A percentile compares a stretch with the other conserved stretches of the same genome.
Conservation (phyloP, 169 alveolate species). For the Eimeria mitis region DNA sequence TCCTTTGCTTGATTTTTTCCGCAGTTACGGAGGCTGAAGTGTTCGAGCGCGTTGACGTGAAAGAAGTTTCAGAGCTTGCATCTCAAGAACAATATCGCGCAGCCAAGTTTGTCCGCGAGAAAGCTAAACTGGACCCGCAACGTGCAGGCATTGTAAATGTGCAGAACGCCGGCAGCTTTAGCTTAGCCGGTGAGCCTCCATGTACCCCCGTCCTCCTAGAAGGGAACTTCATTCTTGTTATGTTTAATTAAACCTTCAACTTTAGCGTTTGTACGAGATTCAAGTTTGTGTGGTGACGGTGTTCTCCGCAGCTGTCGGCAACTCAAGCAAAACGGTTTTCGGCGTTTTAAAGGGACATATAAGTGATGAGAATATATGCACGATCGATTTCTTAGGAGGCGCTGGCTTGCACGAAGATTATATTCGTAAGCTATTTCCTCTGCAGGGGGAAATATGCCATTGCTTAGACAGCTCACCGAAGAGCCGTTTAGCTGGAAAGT, state of each 20-base stretch:
- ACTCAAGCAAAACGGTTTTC: not conserved
- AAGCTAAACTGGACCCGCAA: not conserved
- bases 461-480: not conserved
- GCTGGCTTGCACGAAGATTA: not conserved
- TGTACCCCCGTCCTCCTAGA: not conserved
- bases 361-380: not conserved
- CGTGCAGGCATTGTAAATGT: not conserved
- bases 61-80: not conserved
- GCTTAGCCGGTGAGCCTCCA: not conserved
- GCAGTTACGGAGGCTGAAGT: not conserved
- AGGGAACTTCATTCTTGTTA: not conserved
- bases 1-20: not conserved
- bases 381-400: slow-evolving; percentile 3
- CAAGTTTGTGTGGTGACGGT: not conserved
- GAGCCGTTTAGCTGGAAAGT: not conserved
- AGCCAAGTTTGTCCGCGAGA: not conserved
- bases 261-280: not conserved
- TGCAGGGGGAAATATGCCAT: not conserved
- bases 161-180: not conserved
- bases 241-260: not conserved
- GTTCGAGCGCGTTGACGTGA: not conserved
- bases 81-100: not conserved
- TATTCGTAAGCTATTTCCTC: not conserved
- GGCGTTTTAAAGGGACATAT: not conserved
- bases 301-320: not conserved